A percentile compares a stretch with the other conserved stretches of the same genome.
These are phyloP conservation scores for Penicillium brevicompactum DNA, from an alignment of 2,329 filamentous ascomycete species.

Conservation along the genomic window DNA sequence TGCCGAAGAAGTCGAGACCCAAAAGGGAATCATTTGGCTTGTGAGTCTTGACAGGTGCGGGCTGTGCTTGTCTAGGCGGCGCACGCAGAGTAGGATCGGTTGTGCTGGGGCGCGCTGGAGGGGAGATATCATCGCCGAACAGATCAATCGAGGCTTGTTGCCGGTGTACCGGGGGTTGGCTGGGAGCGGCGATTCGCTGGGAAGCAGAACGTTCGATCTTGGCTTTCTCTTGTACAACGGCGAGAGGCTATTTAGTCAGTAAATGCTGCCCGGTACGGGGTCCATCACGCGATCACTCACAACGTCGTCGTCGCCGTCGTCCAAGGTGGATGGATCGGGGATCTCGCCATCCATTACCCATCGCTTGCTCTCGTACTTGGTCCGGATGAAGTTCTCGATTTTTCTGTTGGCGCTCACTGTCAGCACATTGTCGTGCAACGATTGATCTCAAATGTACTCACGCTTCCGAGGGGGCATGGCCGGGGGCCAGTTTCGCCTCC, in stretches of 20 bases:
- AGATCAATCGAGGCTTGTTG: slow-evolving; percentile 67
- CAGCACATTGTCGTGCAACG: slow-evolving; percentile 7
- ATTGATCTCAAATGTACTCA: slow-evolving; percentile 39
- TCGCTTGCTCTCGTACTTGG: slow-evolving; percentile 97
- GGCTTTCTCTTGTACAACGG: slow-evolving; percentile 70
- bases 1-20: slow-evolving; percentile 89
- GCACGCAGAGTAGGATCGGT: slow-evolving; percentile 68
- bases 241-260: slow-evolving; percentile 57
- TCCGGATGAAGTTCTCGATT: slow-evolving; percentile 99
- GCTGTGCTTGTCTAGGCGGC: slow-evolving; percentile 66
- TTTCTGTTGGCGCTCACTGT: slow-evolving; percentile 55
- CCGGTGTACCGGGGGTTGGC: slow-evolving; percentile 49
- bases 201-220: slow-evolving; percentile 65
- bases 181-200: slow-evolving; percentile 49
- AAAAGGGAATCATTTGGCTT: slow-evolving; percentile 84
- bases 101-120: slow-evolving; percentile 69
- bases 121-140: slow-evolving; percentile 74
- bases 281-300: slow-evolving; percentile 50
- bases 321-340: slow-evolving; percentile 86
- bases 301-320: slow-evolving; percentile 84
- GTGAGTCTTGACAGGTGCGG: slow-evolving; percentile 56
- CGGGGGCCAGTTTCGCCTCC: slow-evolving; percentile 89
- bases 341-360: slow-evolving; percentile 99
- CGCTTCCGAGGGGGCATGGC: slow-evolving; percentile 90
- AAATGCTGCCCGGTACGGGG: background rate